phyloP scores from a whole-genome alignment of 1,284 basidiomycete species.

The Phylloboletellus chloephorus region DNA sequence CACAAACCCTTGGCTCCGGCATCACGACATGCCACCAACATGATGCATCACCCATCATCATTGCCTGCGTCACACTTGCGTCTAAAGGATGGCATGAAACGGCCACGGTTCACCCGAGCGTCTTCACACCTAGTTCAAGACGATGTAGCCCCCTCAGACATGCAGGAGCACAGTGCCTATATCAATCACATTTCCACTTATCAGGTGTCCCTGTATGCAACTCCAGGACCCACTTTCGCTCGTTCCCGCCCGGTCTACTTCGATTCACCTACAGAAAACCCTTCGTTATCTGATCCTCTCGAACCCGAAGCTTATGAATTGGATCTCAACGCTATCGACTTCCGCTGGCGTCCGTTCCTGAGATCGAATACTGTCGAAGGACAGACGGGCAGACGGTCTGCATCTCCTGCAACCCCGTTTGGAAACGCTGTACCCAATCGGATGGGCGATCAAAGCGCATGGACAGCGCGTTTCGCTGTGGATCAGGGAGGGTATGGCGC shows the following conservation, averaged over 20 bases:
- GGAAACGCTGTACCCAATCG: constrained; percentile 8
- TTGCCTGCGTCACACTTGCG: constrained; percentile 17
- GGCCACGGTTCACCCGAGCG: constrained; percentile 6
- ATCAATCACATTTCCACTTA: constrained; percentile 3
- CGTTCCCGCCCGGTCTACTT: constrained; percentile 39
- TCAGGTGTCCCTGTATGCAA: constrained; percentile 22
- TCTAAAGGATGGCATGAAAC: constrained; percentile 12
- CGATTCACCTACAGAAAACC: constrained; percentile 50
- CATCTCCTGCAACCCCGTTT: constrained; percentile 1
- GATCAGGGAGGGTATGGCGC: constrained; percentile 9
- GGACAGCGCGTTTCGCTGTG: constrained; percentile 12
- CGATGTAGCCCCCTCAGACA: constrained; percentile 16
- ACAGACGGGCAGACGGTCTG: background rate
- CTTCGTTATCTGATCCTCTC: constrained; percentile 39
- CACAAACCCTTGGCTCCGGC: constrained; percentile 5
- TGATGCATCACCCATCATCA: constrained; percentile 13
- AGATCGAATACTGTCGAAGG: constrained; percentile 16
- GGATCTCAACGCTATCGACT: constrained; percentile 43
- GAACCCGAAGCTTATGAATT: constrained; percentile 32
- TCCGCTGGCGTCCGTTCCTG: constrained; percentile 47
- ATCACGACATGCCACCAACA: constrained; percentile 11
- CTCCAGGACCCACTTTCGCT: constrained; percentile 30
- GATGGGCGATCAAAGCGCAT: constrained; percentile 17
- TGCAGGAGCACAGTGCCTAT: constrained; percentile 6
- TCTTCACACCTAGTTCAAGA: constrained; percentile 12